Conservation (phyloP, 2,329 filamentous ascomycete genomes). For the Diaporthe australafricana region DNA sequence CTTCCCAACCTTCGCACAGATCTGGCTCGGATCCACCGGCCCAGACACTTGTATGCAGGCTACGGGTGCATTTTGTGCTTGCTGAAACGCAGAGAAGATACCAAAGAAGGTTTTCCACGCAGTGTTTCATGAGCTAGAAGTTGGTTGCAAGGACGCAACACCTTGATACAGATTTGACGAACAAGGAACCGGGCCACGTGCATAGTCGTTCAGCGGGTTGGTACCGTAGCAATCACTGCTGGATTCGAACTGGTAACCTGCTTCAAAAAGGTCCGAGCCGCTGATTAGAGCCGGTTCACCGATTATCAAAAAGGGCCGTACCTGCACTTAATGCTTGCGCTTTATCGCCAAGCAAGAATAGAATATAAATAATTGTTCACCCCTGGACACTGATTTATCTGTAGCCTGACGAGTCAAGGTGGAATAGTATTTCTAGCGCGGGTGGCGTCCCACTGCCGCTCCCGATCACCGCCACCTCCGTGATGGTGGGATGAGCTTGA, state of each 20-base stretch:
- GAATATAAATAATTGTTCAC: not conserved
- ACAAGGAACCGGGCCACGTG: not conserved
- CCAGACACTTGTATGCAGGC: slow-evolving; percentile 2
- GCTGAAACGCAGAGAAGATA: slow-evolving; percentile 19
- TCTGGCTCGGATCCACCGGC: slow-evolving; percentile 23
- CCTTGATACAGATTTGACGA: slow-evolving; percentile 21
- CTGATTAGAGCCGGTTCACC: not conserved
- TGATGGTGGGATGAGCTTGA: slow-evolving; percentile 13
- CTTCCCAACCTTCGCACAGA: too few relatives aligned
- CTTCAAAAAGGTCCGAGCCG: slow-evolving; percentile 23
- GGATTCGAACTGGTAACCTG: slow-evolving; percentile 14
- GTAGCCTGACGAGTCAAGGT: slow-evolving; percentile 4
- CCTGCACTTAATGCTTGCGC: not conserved
- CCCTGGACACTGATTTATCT: not conserved
- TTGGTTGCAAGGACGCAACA: slow-evolving; percentile 4
- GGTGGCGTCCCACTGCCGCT: not conserved
- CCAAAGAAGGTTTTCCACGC: not conserved
- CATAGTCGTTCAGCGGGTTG: slow-evolving; percentile 11
- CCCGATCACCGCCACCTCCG: slow-evolving; percentile 21
- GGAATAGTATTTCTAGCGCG: not conserved
- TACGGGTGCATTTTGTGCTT: not conserved
- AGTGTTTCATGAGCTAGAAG: not conserved
- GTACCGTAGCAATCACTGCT: slow-evolving; percentile 22
- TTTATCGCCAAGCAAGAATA: slow-evolving; percentile 16
- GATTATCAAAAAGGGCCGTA: not conserved